Evolutionary conservation across 108 stramenopile genomes (phyloP), one percentile per base, ranked within the genome.

Genomic region (Cyclotella sp.): DNA sequence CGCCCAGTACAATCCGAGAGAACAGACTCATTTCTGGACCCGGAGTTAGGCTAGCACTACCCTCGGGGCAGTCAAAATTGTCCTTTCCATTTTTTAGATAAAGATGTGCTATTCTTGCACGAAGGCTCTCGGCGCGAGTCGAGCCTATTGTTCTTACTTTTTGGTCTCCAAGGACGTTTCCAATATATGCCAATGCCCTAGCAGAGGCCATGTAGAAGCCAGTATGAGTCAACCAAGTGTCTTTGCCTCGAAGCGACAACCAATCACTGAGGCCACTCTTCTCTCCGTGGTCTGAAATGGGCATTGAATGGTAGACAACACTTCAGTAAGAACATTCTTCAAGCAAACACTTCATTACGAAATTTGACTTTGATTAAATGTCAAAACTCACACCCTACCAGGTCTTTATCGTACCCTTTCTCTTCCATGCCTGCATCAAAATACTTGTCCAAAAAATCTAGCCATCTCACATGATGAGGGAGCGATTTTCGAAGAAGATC

Each of bases 211-310:
- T 79, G 47, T 64, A 71, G 46, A 79, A 79, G 24, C 46, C 78
- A 46, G 71, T 79, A 47, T 79, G 78, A 29, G 78, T 79, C 21
- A 79, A 43, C 47, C 34, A 79, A 44, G 72, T 72, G 26, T 79
- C 78, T 51, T 66, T 46, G 0, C 19, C 19, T 63, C 71, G n/a
- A 64, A 83, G n/a, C 0, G 82, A 73, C 15, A 83, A 43, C 85
- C 85, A 86, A 39, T 86, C 85, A 16, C 85, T 78, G 13, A 86
- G 79, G 9, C 85, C 85, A 34, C 64, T 60, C 3, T 66, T 55
- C 43, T 64, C 63, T 45, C 63, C 63, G 9, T 22, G 9, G 24
- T 45, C 41, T 45, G 9, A 9, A 64, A 19, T 34, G 34, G 6
- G 34, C 6, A 6, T 34, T 39, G 1, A 30, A 39, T 13, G 9